These are phyloP conservation scores for Dendrostoma leiphaemia DNA, from an alignment of 2,329 filamentous ascomycete species.

Conservation along the genomic window DNA sequence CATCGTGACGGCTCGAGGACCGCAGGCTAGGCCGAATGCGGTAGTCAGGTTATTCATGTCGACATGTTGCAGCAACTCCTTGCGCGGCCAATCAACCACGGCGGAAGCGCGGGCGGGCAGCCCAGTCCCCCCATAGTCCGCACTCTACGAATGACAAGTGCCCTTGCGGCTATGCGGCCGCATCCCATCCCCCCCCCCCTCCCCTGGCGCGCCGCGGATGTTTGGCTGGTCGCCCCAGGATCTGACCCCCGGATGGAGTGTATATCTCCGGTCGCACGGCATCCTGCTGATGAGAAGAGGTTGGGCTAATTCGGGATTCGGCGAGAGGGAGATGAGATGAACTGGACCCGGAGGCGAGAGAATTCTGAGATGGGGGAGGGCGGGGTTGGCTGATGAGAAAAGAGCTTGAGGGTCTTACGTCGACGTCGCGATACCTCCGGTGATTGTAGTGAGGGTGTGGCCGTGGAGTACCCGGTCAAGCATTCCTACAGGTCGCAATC, in stretches of 20 bases:
- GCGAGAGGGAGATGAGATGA: background rate
- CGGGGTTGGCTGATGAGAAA: too few relatives aligned
- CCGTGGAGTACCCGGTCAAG: too few relatives aligned
- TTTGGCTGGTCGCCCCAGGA: background rate
- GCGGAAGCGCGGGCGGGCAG: background rate
- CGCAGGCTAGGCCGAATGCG: background rate
- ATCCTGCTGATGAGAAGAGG: background rate
- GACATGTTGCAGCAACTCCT: background rate
- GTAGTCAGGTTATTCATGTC: constrained; percentile 11
- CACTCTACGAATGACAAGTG: too few relatives aligned
- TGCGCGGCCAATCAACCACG: background rate
- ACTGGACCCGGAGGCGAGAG: too few relatives aligned
- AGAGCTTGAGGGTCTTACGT: background rate
- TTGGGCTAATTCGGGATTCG: background rate
- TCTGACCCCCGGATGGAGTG: background rate
- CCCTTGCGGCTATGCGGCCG: background rate
- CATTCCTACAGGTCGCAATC: background rate
- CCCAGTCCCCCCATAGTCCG: too few relatives aligned
- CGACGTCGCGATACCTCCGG: background rate
- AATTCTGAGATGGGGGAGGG: background rate
- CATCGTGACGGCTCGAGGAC: background rate
- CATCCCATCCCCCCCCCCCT: too few relatives aligned
- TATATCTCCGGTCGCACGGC: too few relatives aligned
- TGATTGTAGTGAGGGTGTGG: too few relatives aligned
- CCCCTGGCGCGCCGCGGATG: too few relatives aligned